A percentile compares a stretch with the other conserved stretches of the same genome.
Conservation (phyloP, 1,139 yeast genomes). For the Diutina rugosa region DNA sequence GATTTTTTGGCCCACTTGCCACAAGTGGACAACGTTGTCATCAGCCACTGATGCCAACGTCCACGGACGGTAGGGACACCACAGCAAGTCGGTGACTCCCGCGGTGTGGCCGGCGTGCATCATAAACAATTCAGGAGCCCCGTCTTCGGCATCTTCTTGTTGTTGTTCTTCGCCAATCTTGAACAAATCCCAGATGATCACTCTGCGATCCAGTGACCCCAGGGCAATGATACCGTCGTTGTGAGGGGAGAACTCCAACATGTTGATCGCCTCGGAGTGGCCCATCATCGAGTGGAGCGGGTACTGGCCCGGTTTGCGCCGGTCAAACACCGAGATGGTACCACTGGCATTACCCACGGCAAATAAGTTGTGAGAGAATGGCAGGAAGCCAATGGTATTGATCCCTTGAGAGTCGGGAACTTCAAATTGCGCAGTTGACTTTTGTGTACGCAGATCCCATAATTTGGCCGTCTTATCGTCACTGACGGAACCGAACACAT, state of each 20-base stretch:
- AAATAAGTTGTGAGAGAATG: slow-evolving; percentile 42
- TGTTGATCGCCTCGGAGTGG: slow-evolving; percentile 56
- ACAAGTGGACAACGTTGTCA: slow-evolving; percentile 64
- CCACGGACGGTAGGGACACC: slow-evolving; percentile 65
- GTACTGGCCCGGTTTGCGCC: slow-evolving; percentile 28
- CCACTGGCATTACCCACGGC: slow-evolving; percentile 63
- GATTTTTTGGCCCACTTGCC: slow-evolving; percentile 44
- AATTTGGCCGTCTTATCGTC: slow-evolving; percentile 42
- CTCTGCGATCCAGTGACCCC: slow-evolving; percentile 59
- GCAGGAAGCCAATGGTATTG: slow-evolving; percentile 54
- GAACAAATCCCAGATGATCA: slow-evolving; percentile 61
- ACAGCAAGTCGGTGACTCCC: slow-evolving; percentile 56
- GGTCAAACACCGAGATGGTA: slow-evolving; percentile 49
- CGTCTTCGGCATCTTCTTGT: slow-evolving; percentile 70
- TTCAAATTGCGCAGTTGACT: slow-evolving; percentile 16
- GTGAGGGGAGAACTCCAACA: slow-evolving; percentile 61
- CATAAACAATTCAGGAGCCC: slow-evolving; percentile 71
- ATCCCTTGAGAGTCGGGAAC: slow-evolving; percentile 30
- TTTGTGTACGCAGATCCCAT: slow-evolving; percentile 25
- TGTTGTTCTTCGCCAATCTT: slow-evolving; percentile 73
- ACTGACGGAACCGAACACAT: slow-evolving; percentile 54
- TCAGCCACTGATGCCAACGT: slow-evolving; percentile 62
- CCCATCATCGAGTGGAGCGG: slow-evolving; percentile 61
- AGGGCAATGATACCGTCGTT: slow-evolving; percentile 63
- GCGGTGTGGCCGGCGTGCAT: slow-evolving; percentile 85